Percentiles rank a stretch among this genome's conserved stretches.
phyloP scores from a whole-genome alignment of 2,329 filamentous ascomycete species.

The Chaetomiaceae sp. region DNA sequence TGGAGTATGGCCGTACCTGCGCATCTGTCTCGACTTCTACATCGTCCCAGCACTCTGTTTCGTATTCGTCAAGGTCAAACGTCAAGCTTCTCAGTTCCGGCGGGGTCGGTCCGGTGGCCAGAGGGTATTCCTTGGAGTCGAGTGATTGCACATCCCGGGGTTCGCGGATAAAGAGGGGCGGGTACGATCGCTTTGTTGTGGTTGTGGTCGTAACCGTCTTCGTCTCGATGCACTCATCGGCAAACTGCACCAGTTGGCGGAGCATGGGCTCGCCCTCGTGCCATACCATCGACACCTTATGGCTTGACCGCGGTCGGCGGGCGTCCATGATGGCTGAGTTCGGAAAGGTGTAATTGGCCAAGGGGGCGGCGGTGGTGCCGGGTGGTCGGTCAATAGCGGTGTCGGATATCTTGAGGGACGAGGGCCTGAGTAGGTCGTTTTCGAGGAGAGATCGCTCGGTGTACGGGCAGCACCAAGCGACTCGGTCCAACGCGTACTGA shows the following conservation, averaged over 20 bases:
- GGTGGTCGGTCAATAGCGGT: neutral
- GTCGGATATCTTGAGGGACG: neutral
- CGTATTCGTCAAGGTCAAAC: slow-evolving; percentile 60
- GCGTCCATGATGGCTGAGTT: slow-evolving; percentile 26
- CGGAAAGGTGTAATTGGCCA: neutral
- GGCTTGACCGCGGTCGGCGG: slow-evolving; percentile 30
- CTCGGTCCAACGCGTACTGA: slow-evolving; percentile 16
- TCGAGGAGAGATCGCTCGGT: neutral
- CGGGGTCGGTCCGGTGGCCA: slow-evolving; percentile 78
- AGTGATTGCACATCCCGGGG: slow-evolving; percentile 64
- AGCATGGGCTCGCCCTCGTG: slow-evolving; percentile 27
- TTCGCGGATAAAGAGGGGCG: slow-evolving; percentile 72
- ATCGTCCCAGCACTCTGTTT: slow-evolving; percentile 35
- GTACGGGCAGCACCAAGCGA: neutral
- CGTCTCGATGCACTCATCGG: slow-evolving; percentile 60
- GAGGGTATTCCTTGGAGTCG: slow-evolving; percentile 83
- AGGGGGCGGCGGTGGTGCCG: no score
- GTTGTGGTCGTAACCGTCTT: slow-evolving; percentile 84
- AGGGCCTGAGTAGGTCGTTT: neutral
- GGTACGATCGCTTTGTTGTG: slow-evolving; percentile 77
- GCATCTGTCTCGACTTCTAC: slow-evolving; percentile 20
- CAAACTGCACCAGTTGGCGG: slow-evolving; percentile 40
- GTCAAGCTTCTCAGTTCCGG: slow-evolving; percentile 69
- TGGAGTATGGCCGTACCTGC: slow-evolving; percentile 14
- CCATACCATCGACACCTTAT: slow-evolving; percentile 32